Evolutionary conservation across 495 filamentous ascomycete genomes (phyloP).

Genomic region (Cercophora scortea): DNA sequence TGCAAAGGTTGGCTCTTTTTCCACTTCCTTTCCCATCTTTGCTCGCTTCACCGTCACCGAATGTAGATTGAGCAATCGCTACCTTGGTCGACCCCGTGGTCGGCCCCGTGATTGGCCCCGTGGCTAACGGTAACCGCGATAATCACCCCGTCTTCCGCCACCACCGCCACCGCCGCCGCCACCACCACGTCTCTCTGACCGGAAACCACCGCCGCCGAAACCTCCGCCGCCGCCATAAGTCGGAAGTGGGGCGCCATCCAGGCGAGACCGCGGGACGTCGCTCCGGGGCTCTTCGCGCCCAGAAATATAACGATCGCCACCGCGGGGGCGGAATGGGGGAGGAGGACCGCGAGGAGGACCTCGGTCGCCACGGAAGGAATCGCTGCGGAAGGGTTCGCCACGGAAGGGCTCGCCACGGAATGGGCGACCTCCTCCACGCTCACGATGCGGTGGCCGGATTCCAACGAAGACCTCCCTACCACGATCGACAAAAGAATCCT

Average conservation of each 20-base stretch:
- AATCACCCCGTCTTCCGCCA: constrained; percentile 4
- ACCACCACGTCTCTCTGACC: constrained; percentile 7
- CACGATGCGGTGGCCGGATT: constrained; percentile 43
- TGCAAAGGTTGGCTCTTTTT: too few relatives aligned
- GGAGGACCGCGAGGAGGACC: constrained; percentile 2
- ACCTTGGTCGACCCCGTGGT: background rate
- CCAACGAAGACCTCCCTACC: constrained; percentile 61
- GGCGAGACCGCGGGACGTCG: constrained; percentile 19
- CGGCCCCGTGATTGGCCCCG: too few relatives aligned
- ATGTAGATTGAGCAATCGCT: too few relatives aligned
- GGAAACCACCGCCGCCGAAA: background rate
- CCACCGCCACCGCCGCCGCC: constrained; percentile 13
- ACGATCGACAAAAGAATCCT: constrained; percentile 61
- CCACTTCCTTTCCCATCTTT: too few relatives aligned
- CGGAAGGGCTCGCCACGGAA: constrained; percentile 1
- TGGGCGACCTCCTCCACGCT: constrained; percentile 15
- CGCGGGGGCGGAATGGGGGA: background rate
- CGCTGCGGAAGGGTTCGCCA: background rate
- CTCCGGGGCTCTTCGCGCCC: background rate
- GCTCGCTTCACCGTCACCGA: too few relatives aligned
- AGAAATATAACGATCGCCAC: background rate
- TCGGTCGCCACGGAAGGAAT: background rate
- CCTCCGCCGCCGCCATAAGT: constrained; percentile 9
- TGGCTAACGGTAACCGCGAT: background rate
- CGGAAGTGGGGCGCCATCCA: constrained; percentile 22